Percentiles rank a stretch among this genome's conserved stretches.
Evolutionary conservation across 805 yeast species (phyloP).

Genomic region (Yarrowia osloensis): DNA sequence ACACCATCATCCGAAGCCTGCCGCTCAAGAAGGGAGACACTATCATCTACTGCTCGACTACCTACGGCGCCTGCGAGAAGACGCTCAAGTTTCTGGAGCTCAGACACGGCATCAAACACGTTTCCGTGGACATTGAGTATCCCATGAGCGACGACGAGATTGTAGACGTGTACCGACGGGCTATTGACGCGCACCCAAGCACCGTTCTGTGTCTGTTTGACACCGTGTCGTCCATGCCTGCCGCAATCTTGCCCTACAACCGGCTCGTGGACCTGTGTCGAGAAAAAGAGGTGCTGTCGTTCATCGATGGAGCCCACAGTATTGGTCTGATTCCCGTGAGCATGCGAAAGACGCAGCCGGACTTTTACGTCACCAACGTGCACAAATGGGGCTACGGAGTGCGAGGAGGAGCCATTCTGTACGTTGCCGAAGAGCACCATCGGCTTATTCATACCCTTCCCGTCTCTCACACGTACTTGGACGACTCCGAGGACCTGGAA

Average conservation of each 20-base stretch:
- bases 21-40: conserved; percentile 56
- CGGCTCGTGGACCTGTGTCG: conserved; percentile 50
- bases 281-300: conserved; percentile 51
- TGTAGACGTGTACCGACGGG: conserved; percentile 39
- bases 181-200: conserved; percentile 39
- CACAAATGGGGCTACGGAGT: conserved; percentile 73
- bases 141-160: conserved; percentile 51
- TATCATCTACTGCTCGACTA: conserved; percentile 52
- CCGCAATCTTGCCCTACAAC: conserved; percentile 58
- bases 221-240: conserved; percentile 67
- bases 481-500: conserved; percentile 30
- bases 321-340: conserved; percentile 49
- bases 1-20: conserved; percentile 56
- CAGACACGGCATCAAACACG: conserved; percentile 43
- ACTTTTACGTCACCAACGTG: conserved; percentile 60
- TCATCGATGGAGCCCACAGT: conserved; percentile 75
- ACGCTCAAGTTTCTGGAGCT: conserved; percentile 44
- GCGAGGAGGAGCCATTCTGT: conserved; percentile 58
- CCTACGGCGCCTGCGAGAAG: conserved; percentile 58
- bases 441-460: conserved; percentile 57
- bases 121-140: conserved; percentile 47
- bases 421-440: conserved; percentile 57
- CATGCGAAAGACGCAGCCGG: conserved; percentile 49
- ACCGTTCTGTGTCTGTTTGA: conserved; percentile 52
- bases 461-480: conserved; percentile 52